Conservation (phyloP, 2,329 filamentous ascomycete species). For the Aspergillus tamarii region DNA sequence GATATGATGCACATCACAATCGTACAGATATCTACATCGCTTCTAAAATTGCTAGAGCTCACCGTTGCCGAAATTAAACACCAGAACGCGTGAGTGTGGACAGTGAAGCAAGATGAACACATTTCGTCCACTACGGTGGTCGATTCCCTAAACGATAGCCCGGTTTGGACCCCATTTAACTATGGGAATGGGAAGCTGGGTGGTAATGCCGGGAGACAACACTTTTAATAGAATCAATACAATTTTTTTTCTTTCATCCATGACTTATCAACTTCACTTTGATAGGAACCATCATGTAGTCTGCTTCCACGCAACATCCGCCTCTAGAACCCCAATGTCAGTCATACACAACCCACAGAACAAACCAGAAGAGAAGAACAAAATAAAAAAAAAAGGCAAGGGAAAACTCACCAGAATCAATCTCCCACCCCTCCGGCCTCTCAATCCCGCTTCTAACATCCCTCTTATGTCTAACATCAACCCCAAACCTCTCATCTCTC, state of each 20-base stretch:
- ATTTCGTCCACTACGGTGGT: constrained; percentile 28
- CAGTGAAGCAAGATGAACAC: constrained; percentile 58
- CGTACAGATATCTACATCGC: constrained; percentile 25
- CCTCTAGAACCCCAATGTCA: constrained; percentile 29
- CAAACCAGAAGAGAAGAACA: no score
- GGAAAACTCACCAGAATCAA: constrained; percentile 37
- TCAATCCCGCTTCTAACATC: constrained; percentile 57
- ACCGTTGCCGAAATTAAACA: constrained; percentile 52
- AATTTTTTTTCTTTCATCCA: neutral
- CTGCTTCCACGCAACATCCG: constrained; percentile 36
- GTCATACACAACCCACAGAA: no score
- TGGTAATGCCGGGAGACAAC: constrained; percentile 50
- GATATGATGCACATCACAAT: neutral
- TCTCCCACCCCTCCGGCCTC: constrained; percentile 21
- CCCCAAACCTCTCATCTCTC: constrained; percentile 58
- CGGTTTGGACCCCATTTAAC: constrained; percentile 49
- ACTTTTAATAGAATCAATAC: constrained; percentile 11
- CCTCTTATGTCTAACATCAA: constrained; percentile 56
- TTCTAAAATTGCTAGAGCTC: constrained; percentile 61
- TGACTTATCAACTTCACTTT: neutral
- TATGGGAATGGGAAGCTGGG: constrained; percentile 50
- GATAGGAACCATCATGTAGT: neutral
- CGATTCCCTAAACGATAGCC: constrained; percentile 42
- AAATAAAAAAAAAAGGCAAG: neutral
- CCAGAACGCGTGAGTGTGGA: constrained; percentile 61